phyloP scores from a whole-genome alignment of 345 rosid genomes.

The Orychophragmus violaceus region DNA sequence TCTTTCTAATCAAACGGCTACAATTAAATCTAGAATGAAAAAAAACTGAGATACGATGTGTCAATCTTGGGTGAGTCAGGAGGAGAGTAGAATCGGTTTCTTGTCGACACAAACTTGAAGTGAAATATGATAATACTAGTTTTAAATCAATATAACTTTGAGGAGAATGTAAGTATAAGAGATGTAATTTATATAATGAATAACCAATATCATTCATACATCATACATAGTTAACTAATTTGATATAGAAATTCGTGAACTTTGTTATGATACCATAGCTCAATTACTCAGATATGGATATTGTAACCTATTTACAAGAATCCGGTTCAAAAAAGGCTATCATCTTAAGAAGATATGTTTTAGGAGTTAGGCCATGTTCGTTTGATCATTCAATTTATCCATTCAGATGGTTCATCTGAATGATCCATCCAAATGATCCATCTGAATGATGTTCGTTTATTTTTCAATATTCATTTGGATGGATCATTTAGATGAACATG shows the following conservation, averaged over 20 bases:
- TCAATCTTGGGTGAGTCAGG: not conserved
- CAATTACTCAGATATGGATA: not conserved
- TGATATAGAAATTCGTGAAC: not conserved
- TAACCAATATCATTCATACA: not conserved
- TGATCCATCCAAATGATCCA: no score
- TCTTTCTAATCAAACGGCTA: constrained; percentile 13
- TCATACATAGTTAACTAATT: not conserved
- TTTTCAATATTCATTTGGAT: no score
- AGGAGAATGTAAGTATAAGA: not conserved
- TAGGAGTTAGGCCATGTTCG: no score
- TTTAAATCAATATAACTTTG: not conserved
- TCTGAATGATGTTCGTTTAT: no score
- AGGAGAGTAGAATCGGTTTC: constrained; percentile 13
- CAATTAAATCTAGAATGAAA: not conserved
- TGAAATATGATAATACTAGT: not conserved
- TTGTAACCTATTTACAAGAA: not conserved
- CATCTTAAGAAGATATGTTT: not conserved
- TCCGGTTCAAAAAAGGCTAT: not conserved
- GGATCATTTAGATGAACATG: no score
- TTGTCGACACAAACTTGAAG: not conserved
- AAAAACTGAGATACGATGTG: not conserved
- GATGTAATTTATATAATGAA: not conserved
- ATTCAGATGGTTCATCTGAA: no score
- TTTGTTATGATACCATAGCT: not conserved
- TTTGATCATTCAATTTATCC: no score